phyloP scores from a whole-genome alignment of 2,329 filamentous ascomycete species.

The Monosporascus sp. region DNA sequence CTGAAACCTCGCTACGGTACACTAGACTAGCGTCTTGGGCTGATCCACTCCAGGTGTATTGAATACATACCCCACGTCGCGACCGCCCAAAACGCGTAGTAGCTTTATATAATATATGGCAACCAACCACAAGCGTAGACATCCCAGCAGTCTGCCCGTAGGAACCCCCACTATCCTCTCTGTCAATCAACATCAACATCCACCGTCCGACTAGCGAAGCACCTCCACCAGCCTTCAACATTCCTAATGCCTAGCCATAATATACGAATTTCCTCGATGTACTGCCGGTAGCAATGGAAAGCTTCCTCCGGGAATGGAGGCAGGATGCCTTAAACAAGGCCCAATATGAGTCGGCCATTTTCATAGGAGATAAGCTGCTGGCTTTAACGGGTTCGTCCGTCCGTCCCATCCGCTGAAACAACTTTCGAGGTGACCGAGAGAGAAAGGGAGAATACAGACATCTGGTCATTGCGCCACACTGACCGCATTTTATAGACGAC shows the following conservation, averaged over 20 bases:
- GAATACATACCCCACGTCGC: too few relatives aligned
- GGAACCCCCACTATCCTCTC: background rate
- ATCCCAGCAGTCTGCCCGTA: too few relatives aligned
- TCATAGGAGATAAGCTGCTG: slow-evolving; percentile 93
- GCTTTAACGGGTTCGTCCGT: slow-evolving; percentile 79
- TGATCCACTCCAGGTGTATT: too few relatives aligned
- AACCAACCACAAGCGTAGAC: too few relatives aligned
- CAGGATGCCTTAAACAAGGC: slow-evolving; percentile 94
- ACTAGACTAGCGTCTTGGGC: too few relatives aligned
- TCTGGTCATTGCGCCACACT: slow-evolving; percentile 5
- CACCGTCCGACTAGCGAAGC: background rate
- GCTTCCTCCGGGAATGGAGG: slow-evolving; percentile 88
- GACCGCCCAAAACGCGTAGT: too few relatives aligned
- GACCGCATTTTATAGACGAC: slow-evolving; percentile 55
- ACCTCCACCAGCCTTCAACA: too few relatives aligned
- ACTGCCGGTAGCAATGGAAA: slow-evolving; percentile 61
- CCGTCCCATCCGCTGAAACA: slow-evolving; percentile 4
- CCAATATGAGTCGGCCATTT: slow-evolving; percentile 94
- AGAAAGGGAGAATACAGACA: too few relatives aligned
- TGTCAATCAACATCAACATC: background rate
- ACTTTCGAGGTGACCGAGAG: background rate
- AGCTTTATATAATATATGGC: too few relatives aligned
- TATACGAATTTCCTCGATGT: background rate
- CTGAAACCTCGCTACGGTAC: too few relatives aligned
- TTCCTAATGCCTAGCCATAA: too few relatives aligned